Percentiles rank a stretch among this genome's conserved stretches.
Evolutionary conservation across 192 early-diverging fungal species (phyloP).

Genomic region (Umbelopsis ramanniana): DNA sequence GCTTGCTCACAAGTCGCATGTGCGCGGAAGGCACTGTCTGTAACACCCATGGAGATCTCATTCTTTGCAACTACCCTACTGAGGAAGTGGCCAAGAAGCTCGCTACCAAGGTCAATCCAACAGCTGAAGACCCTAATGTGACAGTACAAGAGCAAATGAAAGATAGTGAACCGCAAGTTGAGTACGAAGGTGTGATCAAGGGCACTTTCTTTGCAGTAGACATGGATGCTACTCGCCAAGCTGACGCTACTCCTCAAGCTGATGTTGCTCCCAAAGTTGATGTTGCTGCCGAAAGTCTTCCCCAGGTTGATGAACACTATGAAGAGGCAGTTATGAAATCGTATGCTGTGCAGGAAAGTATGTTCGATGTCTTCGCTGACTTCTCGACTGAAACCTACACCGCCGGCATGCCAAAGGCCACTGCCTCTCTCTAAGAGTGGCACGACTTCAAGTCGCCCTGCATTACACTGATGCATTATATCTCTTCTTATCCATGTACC

Average conservation of each 20-base stretch:
- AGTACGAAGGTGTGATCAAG: no score
- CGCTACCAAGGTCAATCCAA: neutral
- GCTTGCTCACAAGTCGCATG: neutral
- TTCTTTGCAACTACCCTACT: neutral
- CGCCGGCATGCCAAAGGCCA: neutral
- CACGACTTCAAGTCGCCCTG: no score
- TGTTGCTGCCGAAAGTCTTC: neutral
- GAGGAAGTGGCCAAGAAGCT: neutral
- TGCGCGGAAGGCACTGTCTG: neutral
- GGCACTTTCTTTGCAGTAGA: no score
- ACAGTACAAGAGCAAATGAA: no score
- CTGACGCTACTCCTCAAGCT: neutral
- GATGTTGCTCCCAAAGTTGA: neutral
- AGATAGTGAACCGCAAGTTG: no score
- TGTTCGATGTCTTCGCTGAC: neutral
- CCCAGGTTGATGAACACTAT: no score
- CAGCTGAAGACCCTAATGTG: no score
- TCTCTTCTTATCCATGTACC: no score
- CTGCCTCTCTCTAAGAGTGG: neutral
- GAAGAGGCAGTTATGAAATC: neutral
- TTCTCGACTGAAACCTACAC: neutral
- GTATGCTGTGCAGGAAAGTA: neutral
- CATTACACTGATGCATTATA: no score
- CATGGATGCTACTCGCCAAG: neutral
- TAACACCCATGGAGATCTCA: neutral